A percentile compares a stretch with the other conserved stretches of the same genome.
phyloP scores from a whole-genome alignment of 305 asterid genomes.

The Stenogyne calaminthoides region DNA sequence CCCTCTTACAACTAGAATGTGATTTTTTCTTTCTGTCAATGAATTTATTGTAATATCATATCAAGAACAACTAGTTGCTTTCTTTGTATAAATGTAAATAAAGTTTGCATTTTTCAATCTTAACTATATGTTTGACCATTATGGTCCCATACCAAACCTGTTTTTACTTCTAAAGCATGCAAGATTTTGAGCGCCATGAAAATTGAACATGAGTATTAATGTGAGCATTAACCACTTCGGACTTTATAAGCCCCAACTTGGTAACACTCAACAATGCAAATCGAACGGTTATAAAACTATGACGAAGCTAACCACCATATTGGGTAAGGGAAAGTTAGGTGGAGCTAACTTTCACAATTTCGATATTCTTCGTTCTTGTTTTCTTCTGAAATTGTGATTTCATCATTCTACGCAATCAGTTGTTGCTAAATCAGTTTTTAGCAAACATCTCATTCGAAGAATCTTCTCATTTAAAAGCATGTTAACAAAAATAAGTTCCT shows the following conservation, averaged over 20 bases:
- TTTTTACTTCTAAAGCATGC: conserved; percentile 17
- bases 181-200: background rate
- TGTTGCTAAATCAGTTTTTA: conserved; percentile 13
- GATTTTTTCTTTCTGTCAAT: conserved; percentile 23
- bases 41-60: conserved; percentile 28
- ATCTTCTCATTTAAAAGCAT: conserved; percentile 11
- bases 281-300: background rate
- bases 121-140: conserved; percentile 13
- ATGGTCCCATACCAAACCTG: conserved; percentile 22
- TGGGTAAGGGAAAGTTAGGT: conserved; percentile 16
- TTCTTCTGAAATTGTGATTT: background rate
- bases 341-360: background rate
- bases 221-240: background rate
- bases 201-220: conserved; percentile 7
- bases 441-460: background rate
- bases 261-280: background rate
- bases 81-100: conserved; percentile 26
- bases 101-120: conserved; percentile 23
- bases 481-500: background rate
- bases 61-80: conserved; percentile 36
- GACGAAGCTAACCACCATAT: conserved; percentile 2
- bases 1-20: conserved; percentile 37
- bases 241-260: background rate
- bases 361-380: background rate
- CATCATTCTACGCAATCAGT: conserved; percentile 17